Evolutionary conservation across 371 early-diverging fungal species (phyloP), one percentile per base, ranked within the genome.

Genomic region (Syncephalastrum racemosum): DNA sequence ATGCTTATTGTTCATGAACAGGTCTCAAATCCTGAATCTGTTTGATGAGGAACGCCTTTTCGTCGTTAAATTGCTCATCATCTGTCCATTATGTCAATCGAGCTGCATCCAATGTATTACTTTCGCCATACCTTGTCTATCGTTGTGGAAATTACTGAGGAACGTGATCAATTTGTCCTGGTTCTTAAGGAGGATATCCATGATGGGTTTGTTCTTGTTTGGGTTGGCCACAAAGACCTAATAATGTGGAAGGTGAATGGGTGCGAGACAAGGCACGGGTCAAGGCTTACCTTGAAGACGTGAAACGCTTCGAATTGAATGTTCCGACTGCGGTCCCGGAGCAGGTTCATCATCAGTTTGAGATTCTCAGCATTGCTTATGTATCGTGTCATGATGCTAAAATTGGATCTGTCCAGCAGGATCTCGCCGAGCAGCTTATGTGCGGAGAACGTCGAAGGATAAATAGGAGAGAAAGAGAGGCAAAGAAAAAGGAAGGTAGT

Each of bases 241-340:
- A 39, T 18, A 7, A 23, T 18, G 45, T 3, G 13, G 58, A 20
- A 41, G 46, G 31, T 52, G 16, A 56, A 52, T n/a, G 31, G 25
- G 10, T 31, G n/a, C n/a, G 31, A 24, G 8, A 18, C 1, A 36
- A 2, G 2, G 0, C 10, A 31, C 12, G 13, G 25, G 0, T 16
- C 7, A 2, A 2, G n/a, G 12, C 39, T 60, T 63, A 63, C 92
- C 84, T 98, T 98, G 82, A 98, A 98, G 23, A 98, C 96, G 76
- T 98, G 99, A 81, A 98, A 98, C 0, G 99, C 98, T 79, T 98
- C 99, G 67, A 95, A 97, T 73, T 98, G 99, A 61, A 98, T 98
- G 69, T 96, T 98, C 65, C 92, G 86, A 70, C 94, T 93, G 63
- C 84, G 89, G 72, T 98, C 96, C 55, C 94, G 85, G 56, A 98